Evolutionary conservation across 768 basidiomycete species (phyloP), one percentile per base, ranked within the genome.

Genomic region (Neoboletus brunneissimus): DNA sequence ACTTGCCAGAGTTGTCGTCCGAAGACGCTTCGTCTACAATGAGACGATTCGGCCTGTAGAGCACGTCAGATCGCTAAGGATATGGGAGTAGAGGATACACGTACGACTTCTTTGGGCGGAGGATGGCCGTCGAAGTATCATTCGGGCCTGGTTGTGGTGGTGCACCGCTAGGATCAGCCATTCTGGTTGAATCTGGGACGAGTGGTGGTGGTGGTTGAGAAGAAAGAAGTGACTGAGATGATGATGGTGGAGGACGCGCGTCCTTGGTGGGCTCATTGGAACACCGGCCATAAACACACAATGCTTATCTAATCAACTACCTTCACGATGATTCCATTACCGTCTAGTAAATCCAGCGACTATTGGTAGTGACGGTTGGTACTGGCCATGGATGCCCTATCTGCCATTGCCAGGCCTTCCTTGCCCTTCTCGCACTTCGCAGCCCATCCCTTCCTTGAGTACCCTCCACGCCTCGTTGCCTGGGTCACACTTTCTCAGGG

Each of bases 51-150:
- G 97, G 96, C 23, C 95, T 98, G 66, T 5, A 59, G 55, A 18
- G 61, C n/a, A 50, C 53, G 62, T 66, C 53, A 63, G 51, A 60
- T 64, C 41, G 27, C 31, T 46, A 49, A 31, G 52, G 46, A 48
- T 52, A 54, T 48, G 54, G 29, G 42, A 59, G 27, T 44, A 44
- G 59, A 53, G 22, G 31, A n/a, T 35, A 44, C 20, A 81, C 93
- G 63, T 73, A 97, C 96, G 93, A 95, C 82, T 97, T 96, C 90
- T 98, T 99, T 61, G 89, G 88, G 59, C 97, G 79, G 57, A 99
- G 80, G 72, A 99, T 98, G 47, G 96, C 96, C 35, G 96, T 98
- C 20, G 95, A 92, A 53, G 84, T 80, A 66, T 97, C 95, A 73
- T 98, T 88, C 25, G 87, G 85, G 48, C 87, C 89, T n/a, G 90